Conservation (phyloP, 805 yeast species). For the Starmerella cellae region DNA sequence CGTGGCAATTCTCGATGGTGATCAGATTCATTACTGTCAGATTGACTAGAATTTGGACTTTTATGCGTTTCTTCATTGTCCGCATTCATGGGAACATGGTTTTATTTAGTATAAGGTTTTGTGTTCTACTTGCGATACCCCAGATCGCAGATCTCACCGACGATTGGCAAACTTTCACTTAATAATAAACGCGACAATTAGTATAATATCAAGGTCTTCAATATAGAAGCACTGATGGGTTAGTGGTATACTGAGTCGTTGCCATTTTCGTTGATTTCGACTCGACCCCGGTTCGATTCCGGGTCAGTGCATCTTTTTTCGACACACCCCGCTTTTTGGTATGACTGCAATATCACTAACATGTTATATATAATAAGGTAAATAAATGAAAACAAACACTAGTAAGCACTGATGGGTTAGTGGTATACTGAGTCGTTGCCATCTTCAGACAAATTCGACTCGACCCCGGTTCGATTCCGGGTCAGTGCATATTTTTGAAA, state of each 20-base stretch:
- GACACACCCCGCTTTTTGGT: background rate
- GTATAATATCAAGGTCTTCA: too few relatives aligned
- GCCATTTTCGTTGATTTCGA: constrained; percentile 13
- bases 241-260: constrained; percentile 21
- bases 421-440: constrained; percentile 21
- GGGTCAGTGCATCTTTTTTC: constrained; percentile 74
- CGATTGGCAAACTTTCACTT: too few relatives aligned
- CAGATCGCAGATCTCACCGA: too few relatives aligned
- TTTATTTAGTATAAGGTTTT: too few relatives aligned
- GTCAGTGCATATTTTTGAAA: constrained; percentile 77
- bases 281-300: constrained; percentile 99
- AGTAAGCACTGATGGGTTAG: constrained; percentile 19
- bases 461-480: constrained; percentile 99
- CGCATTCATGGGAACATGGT: background rate
- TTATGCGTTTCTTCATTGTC: background rate
- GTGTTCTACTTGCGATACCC: too few relatives aligned
- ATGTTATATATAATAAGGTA: background rate
- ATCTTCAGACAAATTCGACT: constrained; percentile 5
- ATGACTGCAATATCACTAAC: background rate
- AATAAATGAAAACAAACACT: too few relatives aligned
- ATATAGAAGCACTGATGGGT: constrained; percentile 19
- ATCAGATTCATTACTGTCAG: background rate
- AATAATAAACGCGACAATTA: too few relatives aligned
- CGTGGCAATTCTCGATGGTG: background rate
- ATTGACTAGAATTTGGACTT: background rate